These are phyloP conservation scores for Amanita exitialis DNA, from an alignment of 768 basidiomycete species.

Conservation along the genomic window DNA sequence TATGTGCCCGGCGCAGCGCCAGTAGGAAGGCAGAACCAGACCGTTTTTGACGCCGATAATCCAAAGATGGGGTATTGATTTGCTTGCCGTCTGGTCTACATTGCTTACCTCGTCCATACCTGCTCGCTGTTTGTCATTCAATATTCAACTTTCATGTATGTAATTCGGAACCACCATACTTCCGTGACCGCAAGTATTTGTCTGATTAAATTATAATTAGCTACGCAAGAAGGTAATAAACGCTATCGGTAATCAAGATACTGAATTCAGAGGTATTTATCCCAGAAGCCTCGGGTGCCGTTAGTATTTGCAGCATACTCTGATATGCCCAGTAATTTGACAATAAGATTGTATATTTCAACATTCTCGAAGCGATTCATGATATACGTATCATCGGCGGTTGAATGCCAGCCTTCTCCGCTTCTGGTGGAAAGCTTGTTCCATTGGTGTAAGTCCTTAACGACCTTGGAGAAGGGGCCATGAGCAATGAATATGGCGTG, in stretches of 20 bases:
- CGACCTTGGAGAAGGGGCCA: constrained; percentile 71
- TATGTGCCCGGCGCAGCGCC: constrained; percentile 59
- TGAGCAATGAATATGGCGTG: constrained; percentile 87
- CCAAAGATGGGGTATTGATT: constrained; percentile 13
- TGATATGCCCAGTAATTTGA: constrained; percentile 62
- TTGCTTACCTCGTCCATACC: not conserved
- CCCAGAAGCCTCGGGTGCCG: constrained; percentile 80
- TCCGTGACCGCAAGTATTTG: no score
- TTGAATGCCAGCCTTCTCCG: constrained; percentile 59
- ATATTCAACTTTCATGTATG: no score
- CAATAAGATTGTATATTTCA: constrained; percentile 76
- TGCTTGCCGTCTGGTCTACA: not conserved
- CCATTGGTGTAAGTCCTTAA: constrained; percentile 45
- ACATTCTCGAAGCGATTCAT: constrained; percentile 83
- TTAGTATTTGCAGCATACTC: constrained; percentile 51
- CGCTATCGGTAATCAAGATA: not conserved
- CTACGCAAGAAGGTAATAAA: not conserved
- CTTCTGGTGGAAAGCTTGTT: constrained; percentile 10
- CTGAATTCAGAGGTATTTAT: constrained; percentile 46
- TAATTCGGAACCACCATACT: no score
- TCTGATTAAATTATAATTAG: not conserved
- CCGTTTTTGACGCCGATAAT: constrained; percentile 72
- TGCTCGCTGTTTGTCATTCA: not conserved
- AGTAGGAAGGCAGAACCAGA: constrained; percentile 47
- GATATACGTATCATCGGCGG: constrained; percentile 52